phyloP scores from a whole-genome alignment of 495 filamentous ascomycete species.

The Neurospora sp. region DNA sequence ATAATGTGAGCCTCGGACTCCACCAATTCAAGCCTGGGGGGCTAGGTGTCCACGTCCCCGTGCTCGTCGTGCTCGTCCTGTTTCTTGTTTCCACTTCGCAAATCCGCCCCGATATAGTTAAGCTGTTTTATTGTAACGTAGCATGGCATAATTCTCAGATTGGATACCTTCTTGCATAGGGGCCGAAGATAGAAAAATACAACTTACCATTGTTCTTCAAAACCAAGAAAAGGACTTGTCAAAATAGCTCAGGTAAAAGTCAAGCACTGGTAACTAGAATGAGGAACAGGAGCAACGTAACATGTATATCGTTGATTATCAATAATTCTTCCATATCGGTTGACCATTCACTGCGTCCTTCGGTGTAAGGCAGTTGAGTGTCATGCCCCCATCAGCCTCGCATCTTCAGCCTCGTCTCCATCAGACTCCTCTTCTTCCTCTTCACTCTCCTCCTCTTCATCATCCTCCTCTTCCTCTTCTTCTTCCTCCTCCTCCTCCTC shows the following conservation, averaged over 20 bases:
- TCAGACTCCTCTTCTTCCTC: constrained; percentile 35
- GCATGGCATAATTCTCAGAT: not conserved
- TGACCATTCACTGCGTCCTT: not conserved
- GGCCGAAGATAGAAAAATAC: not conserved
- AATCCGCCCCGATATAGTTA: no score
- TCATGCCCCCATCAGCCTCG: constrained; percentile 9
- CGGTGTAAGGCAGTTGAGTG: not conserved
- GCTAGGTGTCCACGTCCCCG: no score
- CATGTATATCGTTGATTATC: not conserved
- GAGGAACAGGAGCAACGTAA: not conserved
- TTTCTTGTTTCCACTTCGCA: not conserved
- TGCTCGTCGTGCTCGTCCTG: not conserved
- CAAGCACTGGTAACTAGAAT: not conserved
- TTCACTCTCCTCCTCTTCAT: constrained; percentile 15
- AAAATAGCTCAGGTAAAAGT: not conserved
- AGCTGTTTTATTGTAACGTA: not conserved
- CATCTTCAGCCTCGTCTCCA: constrained; percentile 37
- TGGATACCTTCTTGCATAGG: not conserved
- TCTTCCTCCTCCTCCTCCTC: constrained; percentile 4
- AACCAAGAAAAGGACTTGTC: not conserved
- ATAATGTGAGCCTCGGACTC: not conserved
- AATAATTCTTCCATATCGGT: not conserved
- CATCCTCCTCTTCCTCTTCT: constrained; percentile 23
- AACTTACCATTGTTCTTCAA: not conserved
- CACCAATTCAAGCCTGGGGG: no score